Evolutionary conservation across 352 stramenopile genomes (phyloP).

Genomic region (Globisporangium iwayamae): DNA sequence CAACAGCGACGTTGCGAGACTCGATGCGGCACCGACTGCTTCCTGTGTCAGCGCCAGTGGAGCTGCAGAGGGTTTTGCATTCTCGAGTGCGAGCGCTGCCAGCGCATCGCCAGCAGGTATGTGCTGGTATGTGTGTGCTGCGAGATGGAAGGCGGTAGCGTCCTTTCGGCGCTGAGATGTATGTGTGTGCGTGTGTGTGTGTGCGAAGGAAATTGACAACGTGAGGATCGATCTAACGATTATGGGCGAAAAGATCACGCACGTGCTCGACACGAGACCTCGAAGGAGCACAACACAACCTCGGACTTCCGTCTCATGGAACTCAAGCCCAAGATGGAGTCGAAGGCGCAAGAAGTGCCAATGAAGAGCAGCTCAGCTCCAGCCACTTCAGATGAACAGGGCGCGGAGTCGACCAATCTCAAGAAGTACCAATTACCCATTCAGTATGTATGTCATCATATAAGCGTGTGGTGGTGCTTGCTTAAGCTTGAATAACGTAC

Average conservation of each 20-base stretch:
- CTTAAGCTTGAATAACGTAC: too few relatives aligned
- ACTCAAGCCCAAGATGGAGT: slow-evolving; percentile 77
- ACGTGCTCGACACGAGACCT: slow-evolving; percentile 78
- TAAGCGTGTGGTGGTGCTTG: too few relatives aligned
- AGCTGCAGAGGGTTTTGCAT: neutral
- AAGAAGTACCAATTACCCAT: too few relatives aligned
- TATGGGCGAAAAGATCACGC: slow-evolving; percentile 56
- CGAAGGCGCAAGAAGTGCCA: slow-evolving; percentile 28
- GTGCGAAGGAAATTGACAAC: slow-evolving; percentile 17
- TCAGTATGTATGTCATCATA: too few relatives aligned
- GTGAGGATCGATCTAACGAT: slow-evolving; percentile 48
- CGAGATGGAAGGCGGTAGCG: neutral
- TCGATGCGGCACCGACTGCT: neutral
- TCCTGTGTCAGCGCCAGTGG: neutral
- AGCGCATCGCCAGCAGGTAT: neutral
- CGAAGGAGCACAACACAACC: slow-evolving; percentile 66
- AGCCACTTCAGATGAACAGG: neutral
- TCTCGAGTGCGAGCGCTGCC: neutral
- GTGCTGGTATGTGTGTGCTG: neutral
- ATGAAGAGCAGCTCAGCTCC: neutral
- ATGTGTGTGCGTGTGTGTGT: too few relatives aligned
- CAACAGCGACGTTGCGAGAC: neutral
- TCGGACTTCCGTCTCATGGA: slow-evolving; percentile 80
- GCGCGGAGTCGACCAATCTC: neutral
- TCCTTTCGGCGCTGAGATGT: too few relatives aligned